phyloP scores from a whole-genome alignment of 129 eudicot species.

The Scalesia atractyloides region DNA sequence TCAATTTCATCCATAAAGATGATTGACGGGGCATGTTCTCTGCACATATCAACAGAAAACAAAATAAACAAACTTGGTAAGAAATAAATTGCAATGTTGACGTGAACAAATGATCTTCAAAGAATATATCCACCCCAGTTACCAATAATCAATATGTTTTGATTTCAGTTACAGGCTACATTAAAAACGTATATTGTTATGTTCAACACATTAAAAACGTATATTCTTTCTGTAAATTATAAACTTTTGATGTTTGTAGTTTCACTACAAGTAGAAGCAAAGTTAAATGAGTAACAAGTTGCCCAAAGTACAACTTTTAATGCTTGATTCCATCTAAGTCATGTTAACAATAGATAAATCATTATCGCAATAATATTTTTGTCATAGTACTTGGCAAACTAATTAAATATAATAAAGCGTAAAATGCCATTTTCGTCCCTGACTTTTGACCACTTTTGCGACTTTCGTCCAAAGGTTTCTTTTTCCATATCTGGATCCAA shows the following conservation, averaged over 20 bases:
- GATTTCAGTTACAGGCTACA: background rate
- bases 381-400: background rate
- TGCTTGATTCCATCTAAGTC: background rate
- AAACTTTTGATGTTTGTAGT: background rate
- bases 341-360: background rate
- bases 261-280: background rate
- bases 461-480: no score
- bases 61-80: background rate
- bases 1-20: conserved; percentile 44
- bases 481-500: no score
- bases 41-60: conserved; percentile 18
- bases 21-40: conserved; percentile 94
- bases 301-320: background rate
- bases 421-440: no score
- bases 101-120: background rate
- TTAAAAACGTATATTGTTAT: background rate
- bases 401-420: no score
- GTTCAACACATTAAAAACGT: background rate
- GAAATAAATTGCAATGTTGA: background rate
- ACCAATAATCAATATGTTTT: background rate
- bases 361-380: background rate
- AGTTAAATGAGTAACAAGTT: background rate
- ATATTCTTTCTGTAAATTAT: background rate
- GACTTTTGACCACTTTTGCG: no score
- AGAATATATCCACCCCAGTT: background rate